Conservation (phyloP, 208 protist species). For the Acanthamoeba royreba region DNA sequence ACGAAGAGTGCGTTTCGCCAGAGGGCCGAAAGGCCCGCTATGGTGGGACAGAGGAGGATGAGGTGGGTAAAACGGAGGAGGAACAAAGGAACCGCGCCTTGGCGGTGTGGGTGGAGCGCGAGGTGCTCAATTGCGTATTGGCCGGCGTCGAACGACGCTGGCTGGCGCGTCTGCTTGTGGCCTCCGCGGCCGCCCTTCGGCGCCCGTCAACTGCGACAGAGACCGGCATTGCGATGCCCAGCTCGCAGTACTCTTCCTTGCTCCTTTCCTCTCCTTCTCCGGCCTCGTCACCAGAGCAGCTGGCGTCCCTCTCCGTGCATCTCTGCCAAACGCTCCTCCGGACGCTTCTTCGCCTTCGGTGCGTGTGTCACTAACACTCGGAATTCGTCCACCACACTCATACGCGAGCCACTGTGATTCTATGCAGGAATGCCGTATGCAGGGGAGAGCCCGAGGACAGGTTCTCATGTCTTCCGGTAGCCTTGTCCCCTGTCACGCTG, state of each 20-base stretch:
- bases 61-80: too few relatives aligned
- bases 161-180: background rate
- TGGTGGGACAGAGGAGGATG: too few relatives aligned
- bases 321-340: background rate
- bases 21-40: too few relatives aligned
- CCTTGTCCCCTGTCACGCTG: background rate
- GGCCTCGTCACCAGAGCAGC: background rate
- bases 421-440: background rate
- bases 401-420: background rate
- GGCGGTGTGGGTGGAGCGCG: background rate
- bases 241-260: background rate
- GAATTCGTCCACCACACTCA: background rate
- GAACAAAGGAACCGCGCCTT: too few relatives aligned
- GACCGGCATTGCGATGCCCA: background rate
- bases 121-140: background rate
- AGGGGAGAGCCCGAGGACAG: background rate
- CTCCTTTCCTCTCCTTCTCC: background rate
- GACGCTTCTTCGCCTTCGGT: background rate
- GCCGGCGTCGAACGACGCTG: background rate
- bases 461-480: background rate
- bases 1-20: too few relatives aligned
- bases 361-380: background rate
- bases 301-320: background rate
- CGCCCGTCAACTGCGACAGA: background rate
- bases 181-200: background rate